Percentiles rank a stretch among this genome's conserved stretches.
Conservation (phyloP, 2,329 filamentous ascomycete species). For the Tolypocladium cylindrosporum region DNA sequence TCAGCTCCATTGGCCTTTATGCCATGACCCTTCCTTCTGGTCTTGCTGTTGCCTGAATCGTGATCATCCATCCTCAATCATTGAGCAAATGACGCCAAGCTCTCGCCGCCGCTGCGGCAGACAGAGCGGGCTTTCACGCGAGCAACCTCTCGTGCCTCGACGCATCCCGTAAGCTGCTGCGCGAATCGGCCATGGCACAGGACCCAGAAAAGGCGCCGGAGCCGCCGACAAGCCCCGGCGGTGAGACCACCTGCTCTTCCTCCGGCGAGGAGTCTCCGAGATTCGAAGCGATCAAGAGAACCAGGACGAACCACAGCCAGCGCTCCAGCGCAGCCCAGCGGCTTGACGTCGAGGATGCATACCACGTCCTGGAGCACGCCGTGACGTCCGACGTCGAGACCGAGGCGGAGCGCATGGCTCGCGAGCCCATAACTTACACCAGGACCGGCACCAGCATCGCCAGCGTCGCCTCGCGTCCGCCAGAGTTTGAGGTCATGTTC, state of each 20-base stretch:
- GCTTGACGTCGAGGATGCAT: constrained; percentile 13
- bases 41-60: background rate
- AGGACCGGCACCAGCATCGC: constrained; percentile 31
- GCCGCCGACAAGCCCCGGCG: background rate
- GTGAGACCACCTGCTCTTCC: background rate
- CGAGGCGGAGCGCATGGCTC: constrained; percentile 26
- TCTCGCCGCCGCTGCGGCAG: background rate
- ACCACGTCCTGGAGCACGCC: constrained; percentile 27
- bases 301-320: constrained; percentile 9
- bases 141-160: background rate
- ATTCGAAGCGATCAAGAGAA: background rate
- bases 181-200: background rate
- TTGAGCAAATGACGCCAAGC: background rate
- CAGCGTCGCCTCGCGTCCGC: constrained; percentile 32
- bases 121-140: background rate
- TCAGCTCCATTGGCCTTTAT: background rate
- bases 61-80: background rate
- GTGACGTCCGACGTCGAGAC: constrained; percentile 26
- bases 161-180: background rate
- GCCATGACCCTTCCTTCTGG: background rate
- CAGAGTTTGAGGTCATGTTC: constrained; percentile 66
- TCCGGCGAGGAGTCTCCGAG: background rate
- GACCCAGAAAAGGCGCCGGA: background rate
- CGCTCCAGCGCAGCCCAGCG: constrained; percentile 6
- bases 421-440: constrained; percentile 35